Evolutionary conservation across 176 grass and related monocot genomes (phyloP).

Genomic region (Phoenix roebelenii): DNA sequence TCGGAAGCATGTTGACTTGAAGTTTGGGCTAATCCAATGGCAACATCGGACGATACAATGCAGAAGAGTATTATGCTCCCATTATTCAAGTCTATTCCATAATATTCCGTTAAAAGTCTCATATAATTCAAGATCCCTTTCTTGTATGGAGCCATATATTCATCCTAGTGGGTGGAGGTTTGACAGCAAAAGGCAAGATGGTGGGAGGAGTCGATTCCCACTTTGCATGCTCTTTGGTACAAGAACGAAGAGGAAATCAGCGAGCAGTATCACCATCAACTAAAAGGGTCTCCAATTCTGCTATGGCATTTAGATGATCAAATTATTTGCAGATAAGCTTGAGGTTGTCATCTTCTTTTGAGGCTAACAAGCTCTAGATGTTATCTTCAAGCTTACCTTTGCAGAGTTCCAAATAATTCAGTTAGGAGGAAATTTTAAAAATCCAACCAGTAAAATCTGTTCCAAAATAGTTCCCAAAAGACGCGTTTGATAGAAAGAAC

Average conservation of each 20-base stretch:
- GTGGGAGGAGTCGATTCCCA: background rate
- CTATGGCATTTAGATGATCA: background rate
- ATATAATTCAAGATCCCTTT: background rate
- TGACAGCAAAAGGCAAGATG: background rate
- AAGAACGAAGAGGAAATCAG: background rate
- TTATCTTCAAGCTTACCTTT: too few relatives aligned
- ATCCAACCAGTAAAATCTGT: too few relatives aligned
- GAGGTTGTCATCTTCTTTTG: too few relatives aligned
- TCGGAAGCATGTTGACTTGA: background rate
- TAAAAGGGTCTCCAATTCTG: background rate
- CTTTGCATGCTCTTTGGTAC: background rate
- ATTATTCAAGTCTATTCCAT: background rate
- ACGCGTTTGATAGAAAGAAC: too few relatives aligned
- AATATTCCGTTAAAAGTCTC: background rate
- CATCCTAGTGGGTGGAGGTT: background rate
- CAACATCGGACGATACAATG: background rate
- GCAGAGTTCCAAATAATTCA: too few relatives aligned
- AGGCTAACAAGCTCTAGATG: too few relatives aligned
- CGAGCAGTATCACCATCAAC: background rate
- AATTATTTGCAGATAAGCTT: too few relatives aligned
- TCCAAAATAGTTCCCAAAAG: too few relatives aligned
- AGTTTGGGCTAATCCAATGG: background rate
- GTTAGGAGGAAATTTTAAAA: too few relatives aligned
- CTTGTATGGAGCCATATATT: constrained; percentile 1
- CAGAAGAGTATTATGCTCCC: background rate